Base-by-base conservation (phyloP, 2,329 filamentous ascomycete species). In the Proliferodiscus dingleyae region DNA sequence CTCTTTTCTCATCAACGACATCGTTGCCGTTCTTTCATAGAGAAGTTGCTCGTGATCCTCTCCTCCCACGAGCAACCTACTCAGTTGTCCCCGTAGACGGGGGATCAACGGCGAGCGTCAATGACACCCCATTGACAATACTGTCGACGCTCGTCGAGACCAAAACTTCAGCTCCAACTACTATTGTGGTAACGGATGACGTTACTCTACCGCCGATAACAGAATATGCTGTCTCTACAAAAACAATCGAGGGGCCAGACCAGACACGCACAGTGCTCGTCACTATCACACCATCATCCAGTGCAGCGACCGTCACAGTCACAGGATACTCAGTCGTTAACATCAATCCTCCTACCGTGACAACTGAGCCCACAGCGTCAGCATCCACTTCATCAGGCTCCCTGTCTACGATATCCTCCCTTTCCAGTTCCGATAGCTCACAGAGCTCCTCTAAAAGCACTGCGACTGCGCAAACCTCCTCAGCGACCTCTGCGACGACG, bases 1-100 rank as follows among this genome's bases (percentile, higher is more conserved):
- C 52, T 42, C 40, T 62, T 24, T 55, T 59, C 42, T 48, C 46
- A 37, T 46, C 57, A 16, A 50, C 51, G 13, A 45, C 50, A 18
- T 47, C 58, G 15, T 47, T 61, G 8, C 60, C 60, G 16, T 53
- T 61, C 19, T 43, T 52, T 24, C 54, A 42, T 28, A 38, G 42
- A 29, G 49, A 48, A 33, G 2, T 36, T n/a, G 36, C 45, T 13
- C 37, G 37, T 5, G 46, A 54, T 15, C 37, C 47, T 32, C 29
- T 61, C 13, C 40, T 49, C 29, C 47, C 45, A 41, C 54, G 59
- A 38, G 59, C 58, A 51, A 53, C 53, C 15, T 65, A 65, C 44
- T 63, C 63, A 8, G 61, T 65, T 38, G 61, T 65, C 11, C 45
- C 60, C 28, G 62, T 65, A n/a, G 61, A 64, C 55, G 63, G 63